These are phyloP conservation scores for Sporothrix euskadiensis DNA, from an alignment of 2,329 filamentous ascomycete species.

Conservation along the genomic window DNA sequence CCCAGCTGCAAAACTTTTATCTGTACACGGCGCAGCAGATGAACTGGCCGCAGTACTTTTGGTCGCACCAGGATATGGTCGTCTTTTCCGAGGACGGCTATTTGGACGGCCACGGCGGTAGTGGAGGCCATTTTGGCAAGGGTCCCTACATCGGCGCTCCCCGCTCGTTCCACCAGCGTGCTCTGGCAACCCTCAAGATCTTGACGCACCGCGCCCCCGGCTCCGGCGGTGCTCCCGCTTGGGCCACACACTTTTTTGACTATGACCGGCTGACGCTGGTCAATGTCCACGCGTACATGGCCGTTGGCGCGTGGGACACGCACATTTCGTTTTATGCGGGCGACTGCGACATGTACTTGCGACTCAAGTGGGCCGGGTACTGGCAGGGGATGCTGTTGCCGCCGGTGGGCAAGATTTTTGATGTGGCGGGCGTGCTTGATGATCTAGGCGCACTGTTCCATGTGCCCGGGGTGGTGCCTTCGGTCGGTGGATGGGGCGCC, in stretches of 20 bases:
- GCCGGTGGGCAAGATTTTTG: conserved; percentile 46
- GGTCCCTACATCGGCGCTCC: conserved; percentile 42
- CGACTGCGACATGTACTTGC: conserved; percentile 57
- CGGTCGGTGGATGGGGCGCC: background rate
- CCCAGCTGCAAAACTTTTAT: conserved; percentile 58
- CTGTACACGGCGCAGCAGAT: conserved; percentile 46
- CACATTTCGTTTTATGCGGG: conserved; percentile 60
- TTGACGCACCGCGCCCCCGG: conserved; percentile 41
- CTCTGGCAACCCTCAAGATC: conserved; percentile 46
- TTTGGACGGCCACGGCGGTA: background rate
- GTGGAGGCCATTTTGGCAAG: conserved; percentile 35
- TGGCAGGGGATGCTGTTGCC: conserved; percentile 41
- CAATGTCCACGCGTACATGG: conserved; percentile 53
- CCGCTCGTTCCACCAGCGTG: conserved; percentile 17
- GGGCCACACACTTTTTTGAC: conserved; percentile 57
- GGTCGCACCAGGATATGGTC: conserved; percentile 55
- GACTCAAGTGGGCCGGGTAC: conserved; percentile 50
- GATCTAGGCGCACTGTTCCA: conserved; percentile 51
- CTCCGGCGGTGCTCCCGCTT: conserved; percentile 41
- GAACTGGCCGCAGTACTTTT: conserved; percentile 55
- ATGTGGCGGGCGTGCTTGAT: conserved; percentile 49
- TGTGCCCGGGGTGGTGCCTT: conserved; percentile 39
- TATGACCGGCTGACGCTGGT: conserved; percentile 61
- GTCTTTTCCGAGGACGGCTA: conserved; percentile 46
- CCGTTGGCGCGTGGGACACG: conserved; percentile 58